A percentile compares a stretch with the other conserved stretches of the same genome.
Evolutionary conservation across 2,329 filamentous ascomycete species (phyloP).

Genomic region (Clonostachys rosea): DNA sequence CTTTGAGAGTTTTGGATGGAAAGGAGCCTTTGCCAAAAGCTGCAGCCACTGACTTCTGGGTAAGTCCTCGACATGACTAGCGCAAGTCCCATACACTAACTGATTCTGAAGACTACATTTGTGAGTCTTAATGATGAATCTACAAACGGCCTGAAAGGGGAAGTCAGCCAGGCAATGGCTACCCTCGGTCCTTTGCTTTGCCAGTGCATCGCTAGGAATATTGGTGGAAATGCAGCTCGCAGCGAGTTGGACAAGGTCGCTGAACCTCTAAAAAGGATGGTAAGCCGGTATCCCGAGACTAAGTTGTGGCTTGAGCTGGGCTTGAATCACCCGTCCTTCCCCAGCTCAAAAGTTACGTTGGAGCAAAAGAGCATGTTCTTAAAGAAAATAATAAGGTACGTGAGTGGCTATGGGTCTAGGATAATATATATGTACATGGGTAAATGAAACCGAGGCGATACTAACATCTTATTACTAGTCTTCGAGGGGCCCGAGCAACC

Average conservation of each 20-base stretch:
- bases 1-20: constrained; percentile 64
- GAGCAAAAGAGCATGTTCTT: constrained; percentile 61
- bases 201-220: constrained; percentile 56
- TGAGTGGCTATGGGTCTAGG: constrained; percentile 4
- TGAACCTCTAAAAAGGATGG: constrained; percentile 67
- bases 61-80: constrained; percentile 23
- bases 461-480: constrained; percentile 27
- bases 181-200: constrained; percentile 59
- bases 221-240: constrained; percentile 63
- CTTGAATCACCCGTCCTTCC: constrained; percentile 49
- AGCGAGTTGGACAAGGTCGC: constrained; percentile 69
- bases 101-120: constrained; percentile 40
- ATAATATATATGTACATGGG: not conserved
- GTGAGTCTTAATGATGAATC: constrained; percentile 40
- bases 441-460: not conserved
- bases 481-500: constrained; percentile 60
- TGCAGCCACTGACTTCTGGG: constrained; percentile 73
- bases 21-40: constrained; percentile 73
- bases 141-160: constrained; percentile 31
- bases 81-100: too few relatives aligned
- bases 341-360: constrained; percentile 51
- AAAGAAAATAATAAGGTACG: constrained; percentile 60
- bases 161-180: constrained; percentile 41
- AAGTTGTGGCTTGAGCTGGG: constrained; percentile 61
- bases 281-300: constrained; percentile 48